phyloP scores from a whole-genome alignment of 345 rosid species.

The Salix suchowensis region DNA sequence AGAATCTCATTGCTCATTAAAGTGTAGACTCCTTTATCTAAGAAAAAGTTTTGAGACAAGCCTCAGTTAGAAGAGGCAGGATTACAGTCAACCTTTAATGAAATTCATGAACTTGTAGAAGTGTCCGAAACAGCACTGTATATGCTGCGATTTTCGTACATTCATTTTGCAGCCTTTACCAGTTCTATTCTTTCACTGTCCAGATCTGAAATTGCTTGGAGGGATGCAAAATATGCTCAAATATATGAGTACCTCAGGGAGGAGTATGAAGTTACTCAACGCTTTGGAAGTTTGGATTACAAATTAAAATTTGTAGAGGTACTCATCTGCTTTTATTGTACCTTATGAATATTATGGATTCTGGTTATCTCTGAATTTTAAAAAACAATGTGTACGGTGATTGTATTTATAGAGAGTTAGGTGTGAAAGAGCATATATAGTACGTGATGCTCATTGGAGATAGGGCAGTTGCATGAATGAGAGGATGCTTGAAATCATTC shows the following conservation, averaged over 20 bases:
- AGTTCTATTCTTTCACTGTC: conserved; percentile 13
- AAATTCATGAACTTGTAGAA: neutral
- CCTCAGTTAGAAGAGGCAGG: neutral
- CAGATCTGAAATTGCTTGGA: conserved; percentile 98
- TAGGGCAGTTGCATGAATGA: neutral
- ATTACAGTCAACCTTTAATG: neutral
- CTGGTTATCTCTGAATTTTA: neutral
- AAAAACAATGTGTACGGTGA: neutral
- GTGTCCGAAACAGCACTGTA: neutral
- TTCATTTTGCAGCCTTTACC: neutral
- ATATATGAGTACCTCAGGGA: conserved; percentile 85
- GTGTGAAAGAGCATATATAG: neutral
- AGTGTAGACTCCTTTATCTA: neutral
- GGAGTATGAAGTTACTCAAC: conserved; percentile 88
- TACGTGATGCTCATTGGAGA: neutral
- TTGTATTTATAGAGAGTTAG: neutral
- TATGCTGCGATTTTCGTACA: neutral
- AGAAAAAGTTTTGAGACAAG: neutral
- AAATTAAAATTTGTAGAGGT: conserved; percentile 93
- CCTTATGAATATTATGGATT: neutral
- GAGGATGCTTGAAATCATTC: neutral
- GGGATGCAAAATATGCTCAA: conserved; percentile 87
- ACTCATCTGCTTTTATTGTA: conserved; percentile 10
- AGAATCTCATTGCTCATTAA: neutral
- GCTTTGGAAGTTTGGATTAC: conserved; percentile 79